Evolutionary conservation across 441 rosid species (phyloP).

Genomic region (Macaranga tanarius): DNA sequence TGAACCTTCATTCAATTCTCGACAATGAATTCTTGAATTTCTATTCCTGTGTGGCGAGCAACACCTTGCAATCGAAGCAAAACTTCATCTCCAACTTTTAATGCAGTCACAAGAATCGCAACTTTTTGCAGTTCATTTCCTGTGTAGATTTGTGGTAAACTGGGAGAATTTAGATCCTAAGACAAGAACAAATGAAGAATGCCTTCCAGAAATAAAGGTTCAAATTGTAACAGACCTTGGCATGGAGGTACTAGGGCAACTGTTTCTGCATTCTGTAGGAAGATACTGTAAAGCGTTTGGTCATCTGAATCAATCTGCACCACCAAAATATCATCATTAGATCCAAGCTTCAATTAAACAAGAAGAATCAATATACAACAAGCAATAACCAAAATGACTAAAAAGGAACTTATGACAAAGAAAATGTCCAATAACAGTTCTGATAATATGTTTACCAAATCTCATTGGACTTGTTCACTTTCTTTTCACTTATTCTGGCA

Average conservation of each 20-base stretch:
- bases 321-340: constrained; percentile 1
- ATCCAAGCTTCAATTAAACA: neutral
- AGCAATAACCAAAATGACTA: neutral
- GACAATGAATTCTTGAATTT: constrained; percentile 77
- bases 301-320: constrained; percentile 48
- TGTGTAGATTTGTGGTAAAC: constrained; percentile 24
- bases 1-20: constrained; percentile 73
- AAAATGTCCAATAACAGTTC: neutral
- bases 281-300: constrained; percentile 44
- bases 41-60: constrained; percentile 85
- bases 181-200: constrained; percentile 1
- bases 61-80: constrained; percentile 69
- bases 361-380: neutral
- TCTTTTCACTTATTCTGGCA: neutral
- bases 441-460: neutral
- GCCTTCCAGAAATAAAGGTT: constrained; percentile 15
- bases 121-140: constrained; percentile 39
- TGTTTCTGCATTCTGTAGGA: constrained; percentile 85
- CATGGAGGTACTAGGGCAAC: constrained; percentile 64
- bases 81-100: constrained; percentile 67
- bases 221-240: constrained; percentile 41
- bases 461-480: neutral
- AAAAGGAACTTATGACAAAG: neutral
- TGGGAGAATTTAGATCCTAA: neutral
- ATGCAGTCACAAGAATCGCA: constrained; percentile 63